These are phyloP conservation scores for Huntiella omanensis DNA, from an alignment of 2,329 filamentous ascomycete genomes.

Conservation along the genomic window DNA sequence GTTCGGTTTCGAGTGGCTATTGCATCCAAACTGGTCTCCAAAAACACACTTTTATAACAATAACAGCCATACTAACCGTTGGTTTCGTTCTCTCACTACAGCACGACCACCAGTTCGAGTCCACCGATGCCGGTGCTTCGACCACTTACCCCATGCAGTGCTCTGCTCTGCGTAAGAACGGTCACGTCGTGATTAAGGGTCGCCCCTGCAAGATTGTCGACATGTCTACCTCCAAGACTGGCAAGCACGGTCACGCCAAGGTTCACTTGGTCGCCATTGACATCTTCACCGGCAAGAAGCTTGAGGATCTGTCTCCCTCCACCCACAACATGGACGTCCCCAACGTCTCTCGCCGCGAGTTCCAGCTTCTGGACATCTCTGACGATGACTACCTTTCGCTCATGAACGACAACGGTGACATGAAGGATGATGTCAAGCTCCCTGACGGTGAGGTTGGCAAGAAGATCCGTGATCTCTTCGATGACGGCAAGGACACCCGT, in stretches of 20 bases:
- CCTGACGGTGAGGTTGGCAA: conserved; percentile 79
- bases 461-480: conserved; percentile 68
- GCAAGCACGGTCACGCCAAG: conserved; percentile 99
- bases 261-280: conserved; percentile 95
- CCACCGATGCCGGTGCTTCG: conserved; percentile 90
- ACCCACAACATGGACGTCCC: conserved; percentile 98
- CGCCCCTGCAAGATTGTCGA: conserved; percentile 99
- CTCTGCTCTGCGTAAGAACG: conserved; percentile 98
- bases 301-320: conserved; percentile 95
- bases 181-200: conserved; percentile 93
- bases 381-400: conserved; percentile 80
- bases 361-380: conserved; percentile 80
- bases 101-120: conserved; percentile 65
- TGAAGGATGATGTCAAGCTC: conserved; percentile 89
- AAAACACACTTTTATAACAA: too few relatives aligned
- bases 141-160: conserved; percentile 95
- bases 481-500: conserved; percentile 88
- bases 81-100: conserved; percentile 16
- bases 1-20: too few relatives aligned
- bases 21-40: too few relatives aligned
- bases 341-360: conserved; percentile 77
- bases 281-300: conserved; percentile 99
- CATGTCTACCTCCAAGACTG: conserved; percentile 99
- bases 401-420: conserved; percentile 70
- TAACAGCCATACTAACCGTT: too few relatives aligned